Percentiles rank a stretch among this genome's conserved stretches.
phyloP scores from a whole-genome alignment of 2,329 filamentous ascomycete genomes.

The Exserohilum rostratum region DNA sequence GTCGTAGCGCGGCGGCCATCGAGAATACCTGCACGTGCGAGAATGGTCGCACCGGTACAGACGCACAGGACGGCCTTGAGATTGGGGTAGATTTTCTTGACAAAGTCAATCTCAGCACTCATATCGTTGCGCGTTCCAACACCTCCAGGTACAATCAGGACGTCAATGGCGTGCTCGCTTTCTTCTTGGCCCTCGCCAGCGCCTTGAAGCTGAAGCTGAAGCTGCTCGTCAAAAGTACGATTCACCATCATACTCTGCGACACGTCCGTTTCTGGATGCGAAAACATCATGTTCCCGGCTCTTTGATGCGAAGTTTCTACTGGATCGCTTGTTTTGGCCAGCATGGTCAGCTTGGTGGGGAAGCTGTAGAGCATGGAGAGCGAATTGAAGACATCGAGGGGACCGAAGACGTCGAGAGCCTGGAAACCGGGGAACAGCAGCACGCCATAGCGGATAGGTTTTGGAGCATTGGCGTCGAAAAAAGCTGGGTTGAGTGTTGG shows the following conservation, averaged over 20 bases:
- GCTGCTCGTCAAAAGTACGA: slow-evolving; percentile 24
- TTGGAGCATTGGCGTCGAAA: slow-evolving; percentile 18
- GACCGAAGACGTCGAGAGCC: slow-evolving; percentile 49
- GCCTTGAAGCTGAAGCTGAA: slow-evolving; percentile 21
- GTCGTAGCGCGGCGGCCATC: slow-evolving; percentile 66
- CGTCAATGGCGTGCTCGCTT: slow-evolving; percentile 49
- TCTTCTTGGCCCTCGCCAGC: slow-evolving; percentile 2
- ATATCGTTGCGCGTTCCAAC: slow-evolving; percentile 51
- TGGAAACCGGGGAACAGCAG: slow-evolving; percentile 32
- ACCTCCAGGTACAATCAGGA: slow-evolving; percentile 71
- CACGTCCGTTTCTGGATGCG: slow-evolving; percentile 24
- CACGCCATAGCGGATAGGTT: slow-evolving; percentile 29
- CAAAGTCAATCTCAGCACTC: slow-evolving; percentile 53
- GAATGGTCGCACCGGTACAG: slow-evolving; percentile 66
- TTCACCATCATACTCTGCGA: slow-evolving; percentile 26
- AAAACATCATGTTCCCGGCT: slow-evolving; percentile 22
- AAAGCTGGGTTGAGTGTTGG: slow-evolving; percentile 8
- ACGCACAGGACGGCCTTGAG: slow-evolving; percentile 65
- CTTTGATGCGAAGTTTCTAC: slow-evolving; percentile 29
- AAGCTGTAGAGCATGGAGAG: slow-evolving; percentile 34
- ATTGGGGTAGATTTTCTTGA: slow-evolving; percentile 54
- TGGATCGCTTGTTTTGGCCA: slow-evolving; percentile 28
- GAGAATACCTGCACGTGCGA: slow-evolving; percentile 63
- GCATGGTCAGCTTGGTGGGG: slow-evolving; percentile 37
- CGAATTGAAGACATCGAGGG: slow-evolving; percentile 53